A percentile compares a stretch with the other conserved stretches of the same genome.
These are phyloP conservation scores for Neospora caninum DNA, from an alignment of 169 alveolate species.

Conservation along the genomic window DNA sequence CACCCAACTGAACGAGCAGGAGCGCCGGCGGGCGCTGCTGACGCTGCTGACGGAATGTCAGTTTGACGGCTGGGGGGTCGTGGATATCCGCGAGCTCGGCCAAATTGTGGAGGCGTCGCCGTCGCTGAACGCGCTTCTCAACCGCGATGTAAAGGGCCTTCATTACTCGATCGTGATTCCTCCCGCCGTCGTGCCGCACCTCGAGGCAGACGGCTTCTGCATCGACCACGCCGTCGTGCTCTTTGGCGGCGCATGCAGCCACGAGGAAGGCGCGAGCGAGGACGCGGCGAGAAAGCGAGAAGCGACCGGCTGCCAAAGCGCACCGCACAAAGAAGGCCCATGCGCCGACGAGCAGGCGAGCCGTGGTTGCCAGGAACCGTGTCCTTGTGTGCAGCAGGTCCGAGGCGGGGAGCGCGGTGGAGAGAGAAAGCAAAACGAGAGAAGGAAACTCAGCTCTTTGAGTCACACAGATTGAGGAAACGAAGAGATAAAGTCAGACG, in stretches of 20 bases:
- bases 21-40: neutral
- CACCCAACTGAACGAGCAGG: slow-evolving; percentile 8
- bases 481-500: no score
- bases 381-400: neutral
- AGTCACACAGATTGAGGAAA: no score
- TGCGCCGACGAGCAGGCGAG: slow-evolving; percentile 89
- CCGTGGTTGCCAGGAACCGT: neutral
- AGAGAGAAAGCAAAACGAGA: no score
- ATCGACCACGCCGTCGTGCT: slow-evolving; percentile 1
- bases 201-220: slow-evolving; percentile 12
- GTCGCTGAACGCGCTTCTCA: slow-evolving; percentile 60
- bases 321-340: slow-evolving; percentile 22
- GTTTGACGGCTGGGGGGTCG: neutral
- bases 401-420: no score
- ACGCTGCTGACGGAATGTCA: slow-evolving; percentile 16
- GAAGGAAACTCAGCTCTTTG: no score
- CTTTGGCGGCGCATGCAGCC: neutral
- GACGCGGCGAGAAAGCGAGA: neutral
- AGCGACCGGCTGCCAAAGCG: neutral
- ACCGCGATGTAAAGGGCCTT: neutral
- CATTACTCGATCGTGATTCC: slow-evolving; percentile 27
- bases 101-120: slow-evolving; percentile 97
- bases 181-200: neutral
- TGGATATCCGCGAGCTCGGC: slow-evolving; percentile 66
- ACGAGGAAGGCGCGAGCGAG: neutral